Conservation (phyloP, 768 basidiomycete species). For the Amanita phalloides region DNA sequence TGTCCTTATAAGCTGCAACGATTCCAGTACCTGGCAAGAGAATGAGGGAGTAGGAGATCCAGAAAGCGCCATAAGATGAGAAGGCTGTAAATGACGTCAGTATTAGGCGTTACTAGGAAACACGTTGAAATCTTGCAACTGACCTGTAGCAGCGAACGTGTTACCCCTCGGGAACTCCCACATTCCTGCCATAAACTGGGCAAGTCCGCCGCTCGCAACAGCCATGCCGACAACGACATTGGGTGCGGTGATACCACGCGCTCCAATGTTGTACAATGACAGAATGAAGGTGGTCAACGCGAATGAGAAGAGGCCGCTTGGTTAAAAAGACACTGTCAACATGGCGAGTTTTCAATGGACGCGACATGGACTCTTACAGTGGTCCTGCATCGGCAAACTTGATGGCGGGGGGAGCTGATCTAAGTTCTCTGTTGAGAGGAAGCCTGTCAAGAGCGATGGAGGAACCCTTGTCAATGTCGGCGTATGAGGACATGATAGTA, state of each 20-base stretch:
- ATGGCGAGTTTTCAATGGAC: too few relatives aligned
- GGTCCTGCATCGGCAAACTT: slow-evolving; percentile 45
- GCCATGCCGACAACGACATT: slow-evolving; percentile 86
- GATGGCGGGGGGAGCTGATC: background rate
- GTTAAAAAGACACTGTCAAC: background rate
- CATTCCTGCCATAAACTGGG: slow-evolving; percentile 83
- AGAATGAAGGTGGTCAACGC: slow-evolving; percentile 77
- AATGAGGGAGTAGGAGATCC: slow-evolving; percentile 74
- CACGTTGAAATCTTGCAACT: slow-evolving; percentile 29
- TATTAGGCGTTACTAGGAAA: background rate
- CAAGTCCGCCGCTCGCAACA: slow-evolving; percentile 73
- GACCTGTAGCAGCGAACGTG: slow-evolving; percentile 62
- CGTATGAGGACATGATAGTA: background rate
- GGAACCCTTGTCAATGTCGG: background rate
- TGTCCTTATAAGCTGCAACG: slow-evolving; percentile 32
- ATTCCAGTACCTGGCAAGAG: slow-evolving; percentile 64
- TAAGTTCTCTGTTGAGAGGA: background rate
- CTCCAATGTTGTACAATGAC: slow-evolving; percentile 59
- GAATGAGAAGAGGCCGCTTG: slow-evolving; percentile 71
- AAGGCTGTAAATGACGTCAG: slow-evolving; percentile 42
- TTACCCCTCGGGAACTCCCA: slow-evolving; percentile 74
- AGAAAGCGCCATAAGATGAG: slow-evolving; percentile 78
- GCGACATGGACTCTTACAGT: slow-evolving; percentile 24
- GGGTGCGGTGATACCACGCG: slow-evolving; percentile 42
- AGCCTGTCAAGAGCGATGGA: background rate